phyloP scores from a whole-genome alignment of 2,329 filamentous ascomycete species.

The Aspergillus sojae region DNA sequence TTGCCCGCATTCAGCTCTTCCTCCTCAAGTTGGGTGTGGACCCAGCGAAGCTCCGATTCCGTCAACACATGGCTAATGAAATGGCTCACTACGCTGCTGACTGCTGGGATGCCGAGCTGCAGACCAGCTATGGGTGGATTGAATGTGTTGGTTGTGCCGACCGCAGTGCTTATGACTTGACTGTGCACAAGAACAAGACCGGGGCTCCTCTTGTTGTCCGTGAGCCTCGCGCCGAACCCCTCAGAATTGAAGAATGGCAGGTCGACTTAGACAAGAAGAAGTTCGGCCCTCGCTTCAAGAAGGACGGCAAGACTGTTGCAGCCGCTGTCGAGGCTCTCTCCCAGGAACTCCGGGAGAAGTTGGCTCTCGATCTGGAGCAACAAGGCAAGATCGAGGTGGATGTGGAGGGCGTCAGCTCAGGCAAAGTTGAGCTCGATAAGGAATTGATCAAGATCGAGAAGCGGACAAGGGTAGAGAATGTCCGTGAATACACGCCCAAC shows the following conservation, averaged over 20 bases:
- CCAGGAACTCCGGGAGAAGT: slow-evolving; percentile 79
- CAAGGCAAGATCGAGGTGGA: slow-evolving; percentile 76
- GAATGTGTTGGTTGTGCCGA: slow-evolving; percentile 98
- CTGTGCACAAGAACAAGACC: slow-evolving; percentile 90
- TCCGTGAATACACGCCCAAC: slow-evolving; percentile 90
- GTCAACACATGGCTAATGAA: slow-evolving; percentile 92
- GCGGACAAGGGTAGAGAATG: slow-evolving; percentile 78
- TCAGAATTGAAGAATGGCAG: slow-evolving; percentile 82
- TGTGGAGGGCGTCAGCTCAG: slow-evolving; percentile 67
- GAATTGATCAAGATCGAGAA: slow-evolving; percentile 84
- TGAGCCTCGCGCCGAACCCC: slow-evolving; percentile 76
- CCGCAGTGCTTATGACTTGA: slow-evolving; percentile 90
- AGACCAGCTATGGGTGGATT: slow-evolving; percentile 93
- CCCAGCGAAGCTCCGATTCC: slow-evolving; percentile 84
- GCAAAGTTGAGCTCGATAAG: slow-evolving; percentile 76
- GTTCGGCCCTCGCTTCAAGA: slow-evolving; percentile 94
- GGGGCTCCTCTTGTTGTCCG: slow-evolving; percentile 83
- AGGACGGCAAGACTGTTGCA: slow-evolving; percentile 85
- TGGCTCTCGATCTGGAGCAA: slow-evolving; percentile 72
- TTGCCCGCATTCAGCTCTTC: slow-evolving; percentile 91
- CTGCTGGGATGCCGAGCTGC: slow-evolving; percentile 96
- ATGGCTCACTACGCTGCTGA: slow-evolving; percentile 95
- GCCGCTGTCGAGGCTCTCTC: slow-evolving; percentile 72
- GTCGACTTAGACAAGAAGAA: slow-evolving; percentile 91
- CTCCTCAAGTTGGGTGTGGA: slow-evolving; percentile 86